phyloP scores from a whole-genome alignment of 768 basidiomycete genomes.

The Collybiopsis confluens region DNA sequence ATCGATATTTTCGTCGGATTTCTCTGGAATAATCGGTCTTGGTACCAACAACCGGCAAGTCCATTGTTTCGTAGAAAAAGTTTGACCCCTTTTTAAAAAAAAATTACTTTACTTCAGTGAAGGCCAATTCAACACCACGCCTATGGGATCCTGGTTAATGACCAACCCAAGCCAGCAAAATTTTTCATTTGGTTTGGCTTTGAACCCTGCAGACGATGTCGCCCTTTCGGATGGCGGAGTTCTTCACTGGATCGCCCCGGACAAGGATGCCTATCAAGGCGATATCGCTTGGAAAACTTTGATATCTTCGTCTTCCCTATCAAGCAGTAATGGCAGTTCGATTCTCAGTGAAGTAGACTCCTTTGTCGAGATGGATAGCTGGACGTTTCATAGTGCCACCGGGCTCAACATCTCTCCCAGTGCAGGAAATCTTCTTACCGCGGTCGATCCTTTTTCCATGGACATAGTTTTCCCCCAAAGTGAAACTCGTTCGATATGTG shows the following conservation, averaged over 20 bases:
- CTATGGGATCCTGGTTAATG: constrained; percentile 3
- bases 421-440: neutral
- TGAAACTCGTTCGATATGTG: constrained; percentile 4
- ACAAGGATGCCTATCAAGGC: constrained; percentile 3
- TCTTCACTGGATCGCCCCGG: constrained; percentile 2
- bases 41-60: constrained; percentile 1
- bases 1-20: neutral
- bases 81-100: neutral
- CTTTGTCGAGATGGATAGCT: constrained; percentile 3
- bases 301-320: neutral
- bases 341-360: neutral
- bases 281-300: neutral
- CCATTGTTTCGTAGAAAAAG: neutral
- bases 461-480: constrained; percentile 1
- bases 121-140: constrained; percentile 1
- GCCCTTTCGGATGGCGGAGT: neutral
- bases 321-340: neutral
- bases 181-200: constrained; percentile 4
- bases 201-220: neutral
- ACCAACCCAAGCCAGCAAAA: neutral
- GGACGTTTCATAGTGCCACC: neutral
- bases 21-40: constrained; percentile 2
- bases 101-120: neutral
- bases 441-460: neutral
- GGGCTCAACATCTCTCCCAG: neutral